A percentile compares a stretch with the other conserved stretches of the same genome.
These are phyloP conservation scores for Zasmidium angulare DNA, from an alignment of 2,329 filamentous ascomycete genomes.

Conservation along the genomic window DNA sequence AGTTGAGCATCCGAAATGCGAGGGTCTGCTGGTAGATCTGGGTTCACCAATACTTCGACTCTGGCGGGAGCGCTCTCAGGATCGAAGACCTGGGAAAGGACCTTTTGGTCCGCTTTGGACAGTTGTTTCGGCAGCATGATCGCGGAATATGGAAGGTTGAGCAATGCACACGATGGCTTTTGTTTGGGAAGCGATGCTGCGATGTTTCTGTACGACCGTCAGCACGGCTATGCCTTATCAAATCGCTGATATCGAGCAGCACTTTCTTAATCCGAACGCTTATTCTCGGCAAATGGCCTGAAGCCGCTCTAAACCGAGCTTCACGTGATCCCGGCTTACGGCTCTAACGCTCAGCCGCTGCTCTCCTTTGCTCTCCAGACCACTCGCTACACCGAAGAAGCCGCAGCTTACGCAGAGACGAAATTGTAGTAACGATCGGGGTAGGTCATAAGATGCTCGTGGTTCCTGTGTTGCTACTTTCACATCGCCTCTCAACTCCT, in stretches of 20 bases:
- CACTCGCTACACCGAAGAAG: neutral
- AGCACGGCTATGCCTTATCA: no score
- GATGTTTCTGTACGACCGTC: neutral
- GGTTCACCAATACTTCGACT: conserved; percentile 26
- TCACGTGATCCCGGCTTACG: no score
- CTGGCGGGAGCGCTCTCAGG: conserved; percentile 28
- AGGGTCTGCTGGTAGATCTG: conserved; percentile 26
- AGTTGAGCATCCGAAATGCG: conserved; percentile 19
- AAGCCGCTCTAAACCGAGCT: no score
- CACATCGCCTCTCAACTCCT: conserved; percentile 3
- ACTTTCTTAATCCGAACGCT: no score
- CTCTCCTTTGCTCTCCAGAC: neutral
- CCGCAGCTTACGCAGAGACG: neutral
- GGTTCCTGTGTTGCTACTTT: neutral
- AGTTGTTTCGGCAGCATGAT: conserved; percentile 18
- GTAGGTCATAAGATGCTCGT: neutral
- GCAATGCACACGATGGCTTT: neutral
- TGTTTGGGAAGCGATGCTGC: neutral
- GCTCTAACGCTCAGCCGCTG: neutral
- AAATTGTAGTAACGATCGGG: neutral
- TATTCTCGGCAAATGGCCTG: no score
- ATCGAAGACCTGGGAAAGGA: conserved; percentile 46
- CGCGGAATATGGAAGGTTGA: neutral
- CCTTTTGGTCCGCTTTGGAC: conserved; percentile 40
- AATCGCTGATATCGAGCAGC: no score